Evolutionary conservation across 1,284 basidiomycete species (phyloP).

Genomic region (Sanghuangporus sanghuang): DNA sequence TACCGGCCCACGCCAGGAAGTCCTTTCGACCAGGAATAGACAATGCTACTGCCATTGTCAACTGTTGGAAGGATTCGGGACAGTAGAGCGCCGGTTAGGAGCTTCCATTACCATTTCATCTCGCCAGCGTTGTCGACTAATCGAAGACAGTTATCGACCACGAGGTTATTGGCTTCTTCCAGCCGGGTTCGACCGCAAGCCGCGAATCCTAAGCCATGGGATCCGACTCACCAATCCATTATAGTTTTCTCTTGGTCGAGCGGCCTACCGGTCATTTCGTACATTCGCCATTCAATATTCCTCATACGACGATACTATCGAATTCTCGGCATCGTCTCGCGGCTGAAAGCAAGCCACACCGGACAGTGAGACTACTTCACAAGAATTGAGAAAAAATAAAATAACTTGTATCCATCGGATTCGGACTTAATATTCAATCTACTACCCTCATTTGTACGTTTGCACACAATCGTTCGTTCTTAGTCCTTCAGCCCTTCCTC

Average conservation of each 20-base stretch:
- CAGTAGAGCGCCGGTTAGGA: neutral
- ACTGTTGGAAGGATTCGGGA: neutral
- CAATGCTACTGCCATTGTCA: neutral
- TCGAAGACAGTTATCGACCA: neutral
- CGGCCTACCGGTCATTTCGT: no score
- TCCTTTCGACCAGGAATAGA: neutral
- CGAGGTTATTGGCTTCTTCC: neutral
- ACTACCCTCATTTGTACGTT: neutral
- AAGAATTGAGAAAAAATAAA: neutral
- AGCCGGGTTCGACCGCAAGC: neutral
- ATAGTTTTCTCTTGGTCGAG: no score
- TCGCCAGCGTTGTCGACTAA: neutral
- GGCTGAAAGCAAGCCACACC: neutral
- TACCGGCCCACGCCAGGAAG: conserved; percentile 6
- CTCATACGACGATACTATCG: no score
- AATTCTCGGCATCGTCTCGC: neutral
- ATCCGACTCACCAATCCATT: no score
- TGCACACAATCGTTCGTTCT: neutral
- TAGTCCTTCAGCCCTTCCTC: neutral
- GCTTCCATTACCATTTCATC: conserved; percentile 8
- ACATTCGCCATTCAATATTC: no score
- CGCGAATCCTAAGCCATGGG: neutral
- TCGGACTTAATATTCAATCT: neutral
- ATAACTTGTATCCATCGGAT: neutral
- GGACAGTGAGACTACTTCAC: neutral